These are phyloP conservation scores for Arthroderma uncinatum DNA, from an alignment of 2,329 filamentous ascomycete species.

Conservation along the genomic window DNA sequence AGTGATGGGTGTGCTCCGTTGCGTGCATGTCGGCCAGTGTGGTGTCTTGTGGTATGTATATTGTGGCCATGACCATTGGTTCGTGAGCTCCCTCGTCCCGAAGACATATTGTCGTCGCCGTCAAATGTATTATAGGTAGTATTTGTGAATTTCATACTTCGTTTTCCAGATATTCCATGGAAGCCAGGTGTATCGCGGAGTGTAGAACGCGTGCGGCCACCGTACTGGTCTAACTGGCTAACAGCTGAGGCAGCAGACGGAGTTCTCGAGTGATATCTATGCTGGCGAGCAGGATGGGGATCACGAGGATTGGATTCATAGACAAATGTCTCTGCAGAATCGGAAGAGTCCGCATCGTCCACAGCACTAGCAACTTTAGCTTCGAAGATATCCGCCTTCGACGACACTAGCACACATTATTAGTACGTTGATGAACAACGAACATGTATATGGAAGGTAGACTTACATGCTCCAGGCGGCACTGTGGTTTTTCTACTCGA, in stretches of 20 bases:
- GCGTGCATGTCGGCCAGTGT: conserved; percentile 69
- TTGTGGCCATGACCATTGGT: conserved; percentile 50
- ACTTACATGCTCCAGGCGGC: conserved; percentile 20
- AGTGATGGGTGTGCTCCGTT: conserved; percentile 57
- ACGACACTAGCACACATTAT: conserved; percentile 54
- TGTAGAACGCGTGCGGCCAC: conserved; percentile 50
- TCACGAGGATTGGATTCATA: conserved; percentile 90
- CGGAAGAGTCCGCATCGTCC: conserved; percentile 89
- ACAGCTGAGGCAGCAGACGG: conserved; percentile 77
- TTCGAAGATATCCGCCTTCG: conserved; percentile 96
- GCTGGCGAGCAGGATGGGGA: conserved; percentile 45
- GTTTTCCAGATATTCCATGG: conserved; percentile 59
- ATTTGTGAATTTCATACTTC: conserved; percentile 92
- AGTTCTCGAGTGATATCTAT: conserved; percentile 81
- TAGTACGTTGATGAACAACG: conserved; percentile 18
- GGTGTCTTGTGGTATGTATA: conserved; percentile 56
- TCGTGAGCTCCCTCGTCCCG: conserved; percentile 49
- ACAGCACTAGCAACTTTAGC: conserved; percentile 92
- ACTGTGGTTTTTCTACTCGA: conserved; percentile 56
- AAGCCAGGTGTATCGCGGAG: conserved; percentile 48
- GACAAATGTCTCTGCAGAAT: conserved; percentile 96
- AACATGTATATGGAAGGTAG: conserved; percentile 2
- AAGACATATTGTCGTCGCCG: conserved; percentile 56
- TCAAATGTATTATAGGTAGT: conserved; percentile 43
- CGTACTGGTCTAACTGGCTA: conserved; percentile 38